Base-by-base conservation (phyloP, 495 filamentous ascomycete genomes). In the Tirmania nivea region DNA sequence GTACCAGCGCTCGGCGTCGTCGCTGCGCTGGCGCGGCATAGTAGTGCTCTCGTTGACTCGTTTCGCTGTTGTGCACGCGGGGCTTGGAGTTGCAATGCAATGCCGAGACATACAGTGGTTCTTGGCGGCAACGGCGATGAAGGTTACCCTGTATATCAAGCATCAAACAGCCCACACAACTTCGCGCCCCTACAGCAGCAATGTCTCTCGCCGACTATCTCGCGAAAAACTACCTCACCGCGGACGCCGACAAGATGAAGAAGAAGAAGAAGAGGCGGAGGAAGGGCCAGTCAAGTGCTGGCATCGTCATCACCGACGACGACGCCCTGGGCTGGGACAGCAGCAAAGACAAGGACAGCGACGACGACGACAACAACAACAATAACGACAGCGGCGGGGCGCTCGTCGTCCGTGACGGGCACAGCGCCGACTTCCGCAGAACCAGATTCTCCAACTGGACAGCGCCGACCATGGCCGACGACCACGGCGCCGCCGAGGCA, bases 261-360 rank as follows among this genome's bases (percentile, higher is more conserved):
- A 79, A 82, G 64, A 86, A 88, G 63, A 82, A 79, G 63, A 87
- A 85, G 69, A 94, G 93, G 71, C 79, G 83, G 58, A 90, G 90
- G 64, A 64, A 68, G 48, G 60, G 67, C 19, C 17, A 52, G 19
- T 34, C 60, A 11, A 45, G 17, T 4, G 3, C 65, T 31, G 85
- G 86, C 55, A 79, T 96, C 17, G 78, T 86, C 54, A 94, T 96
- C 59, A 81, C 82, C 59, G 87, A 95, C 69, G 88, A 94, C 70
- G 89, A 96, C 69, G 76, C 79, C 39, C 69, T 77, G 34, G 80
- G 80, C 59, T 87, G 87, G 77, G 69, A 73, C 47, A 70, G 67
- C 34, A 58, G 66, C 19, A 62, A 69, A 1, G 62, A 61, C 51
- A 67, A 73, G 52, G 65, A 70, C 11, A 66, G 69, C 50, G 67